phyloP scores from a whole-genome alignment of 495 filamentous ascomycete species.

The Xylaria cubensis region DNA sequence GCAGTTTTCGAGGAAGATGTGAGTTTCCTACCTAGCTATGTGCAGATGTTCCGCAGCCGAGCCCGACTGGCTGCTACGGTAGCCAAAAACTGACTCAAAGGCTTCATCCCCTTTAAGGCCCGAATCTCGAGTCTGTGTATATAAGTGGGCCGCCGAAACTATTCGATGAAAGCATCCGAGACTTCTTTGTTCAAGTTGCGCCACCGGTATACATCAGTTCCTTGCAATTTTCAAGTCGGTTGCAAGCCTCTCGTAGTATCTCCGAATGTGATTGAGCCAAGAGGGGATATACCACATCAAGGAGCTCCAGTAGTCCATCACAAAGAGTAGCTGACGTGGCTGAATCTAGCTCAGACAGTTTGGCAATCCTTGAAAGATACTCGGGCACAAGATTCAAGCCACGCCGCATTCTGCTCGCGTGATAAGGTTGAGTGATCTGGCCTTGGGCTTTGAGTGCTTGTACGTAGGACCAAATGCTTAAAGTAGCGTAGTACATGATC shows the following conservation, averaged over 20 bases:
- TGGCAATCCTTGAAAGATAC: conserved; percentile 52
- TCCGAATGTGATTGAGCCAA: conserved; percentile 53
- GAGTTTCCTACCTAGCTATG: conserved; percentile 1
- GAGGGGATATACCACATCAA: conserved; percentile 50
- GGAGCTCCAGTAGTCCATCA: conserved; percentile 51
- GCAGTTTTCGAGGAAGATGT: not conserved
- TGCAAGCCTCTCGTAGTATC: conserved; percentile 51
- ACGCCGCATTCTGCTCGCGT: conserved; percentile 11
- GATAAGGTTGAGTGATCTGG: conserved; percentile 35
- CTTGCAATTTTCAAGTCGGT: conserved; percentile 50
- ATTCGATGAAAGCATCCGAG: not conserved
- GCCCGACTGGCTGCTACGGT: not conserved
- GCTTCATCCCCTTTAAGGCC: not conserved
- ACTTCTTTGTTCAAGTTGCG: conserved; percentile 27
- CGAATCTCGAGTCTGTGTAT: not conserved
- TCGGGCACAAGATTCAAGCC: conserved; percentile 35
- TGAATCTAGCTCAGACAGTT: conserved; percentile 46
- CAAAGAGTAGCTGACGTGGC: conserved; percentile 39
- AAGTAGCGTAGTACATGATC: conserved; percentile 91
- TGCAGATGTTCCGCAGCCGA: not conserved
- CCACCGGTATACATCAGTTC: conserved; percentile 46
- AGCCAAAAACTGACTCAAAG: not conserved
- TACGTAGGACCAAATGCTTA: conserved; percentile 94
- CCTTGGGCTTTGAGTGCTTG: conserved; percentile 73
- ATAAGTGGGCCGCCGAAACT: not conserved